Evolutionary conservation across 1,139 yeast genomes (phyloP), one percentile per base, ranked within the genome.

Genomic region (Hansenula sp.): DNA sequence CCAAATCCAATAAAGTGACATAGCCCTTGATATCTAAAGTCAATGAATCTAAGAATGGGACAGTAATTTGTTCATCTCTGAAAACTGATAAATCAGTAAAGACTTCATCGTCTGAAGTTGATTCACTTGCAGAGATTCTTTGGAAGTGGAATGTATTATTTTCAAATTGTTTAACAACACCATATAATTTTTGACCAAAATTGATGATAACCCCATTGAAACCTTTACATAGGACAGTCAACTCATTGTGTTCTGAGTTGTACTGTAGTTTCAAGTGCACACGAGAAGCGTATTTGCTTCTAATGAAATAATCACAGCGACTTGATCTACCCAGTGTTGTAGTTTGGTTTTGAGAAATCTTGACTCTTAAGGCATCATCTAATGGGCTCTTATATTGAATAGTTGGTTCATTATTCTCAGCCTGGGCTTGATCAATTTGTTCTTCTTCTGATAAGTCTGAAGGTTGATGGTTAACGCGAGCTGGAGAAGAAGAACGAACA

Each of bases 201-300:
- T 50, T 47, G 12, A 68, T 55, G 8, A 57, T 45, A 31, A 65
- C 52, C 21, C 71, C 71, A 43, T 68, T 68, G 25, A 59, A 55
- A 27, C 73, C 71, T 37, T 58, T 57, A 52, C 72, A 68, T 28
- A 61, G 56, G 12, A 68, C 49, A 16, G 60, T 57, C 17, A 68
- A 43, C 39, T 59, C 58, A 29, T 64, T 58, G 5, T 49, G 40
- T 2, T 54, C 48, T 3, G 59, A 48, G 12, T 53, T 47, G 46
- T 65, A 67, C 12, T 61, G 57, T 2, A 76, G 55, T 15, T 62
- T 55, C 41, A 84, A 74, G 62, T 88, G 96, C 18, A 74, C 71
- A 45, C 96, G 75, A 9, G 94, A 85, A 30, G 88, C 77, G 38
- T 74, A 72, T 58, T 79, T 80, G 59, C 84, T 75, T 39, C 67